Evolutionary conservation across 2,329 filamentous ascomycete species (phyloP).

Genomic region (Botryotinia globosa): DNA sequence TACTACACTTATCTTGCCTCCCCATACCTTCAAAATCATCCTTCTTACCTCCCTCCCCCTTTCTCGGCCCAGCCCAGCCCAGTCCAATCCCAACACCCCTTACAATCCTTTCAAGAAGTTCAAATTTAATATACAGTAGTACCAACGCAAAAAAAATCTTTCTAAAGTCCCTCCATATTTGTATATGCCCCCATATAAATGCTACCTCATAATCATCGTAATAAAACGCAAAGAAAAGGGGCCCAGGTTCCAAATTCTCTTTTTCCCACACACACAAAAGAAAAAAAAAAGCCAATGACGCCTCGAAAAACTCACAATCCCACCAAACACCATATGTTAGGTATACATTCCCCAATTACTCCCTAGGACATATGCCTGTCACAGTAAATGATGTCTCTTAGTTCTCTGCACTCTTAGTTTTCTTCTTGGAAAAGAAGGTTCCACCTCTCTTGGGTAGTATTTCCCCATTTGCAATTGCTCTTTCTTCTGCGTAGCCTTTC

Average conservation of each 20-base stretch:
- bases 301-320: background rate
- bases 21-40: background rate
- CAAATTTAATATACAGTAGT: constrained; percentile 17
- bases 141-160: constrained; percentile 13
- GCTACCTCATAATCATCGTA: constrained; percentile 19
- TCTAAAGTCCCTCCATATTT: constrained; percentile 18
- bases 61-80: background rate
- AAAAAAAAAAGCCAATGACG: constrained; percentile 5
- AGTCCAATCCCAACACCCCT: background rate
- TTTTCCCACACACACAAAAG: constrained; percentile 12
- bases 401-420: constrained; percentile 3
- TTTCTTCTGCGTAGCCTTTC: constrained; percentile 41
- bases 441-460: constrained; percentile 1
- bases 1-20: background rate
- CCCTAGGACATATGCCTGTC: constrained; percentile 2
- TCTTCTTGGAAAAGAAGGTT: constrained; percentile 20
- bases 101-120: constrained; percentile 10
- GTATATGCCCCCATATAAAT: constrained; percentile 18
- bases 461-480: constrained; percentile 31
- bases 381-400: background rate
- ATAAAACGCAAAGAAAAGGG: constrained; percentile 18
- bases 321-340: constrained; percentile 15
- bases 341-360: constrained; percentile 10
- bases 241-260: constrained; percentile 12
- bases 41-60: background rate